Conservation (phyloP, 805 yeast species). For the Starmerella khaoyaiensis region DNA sequence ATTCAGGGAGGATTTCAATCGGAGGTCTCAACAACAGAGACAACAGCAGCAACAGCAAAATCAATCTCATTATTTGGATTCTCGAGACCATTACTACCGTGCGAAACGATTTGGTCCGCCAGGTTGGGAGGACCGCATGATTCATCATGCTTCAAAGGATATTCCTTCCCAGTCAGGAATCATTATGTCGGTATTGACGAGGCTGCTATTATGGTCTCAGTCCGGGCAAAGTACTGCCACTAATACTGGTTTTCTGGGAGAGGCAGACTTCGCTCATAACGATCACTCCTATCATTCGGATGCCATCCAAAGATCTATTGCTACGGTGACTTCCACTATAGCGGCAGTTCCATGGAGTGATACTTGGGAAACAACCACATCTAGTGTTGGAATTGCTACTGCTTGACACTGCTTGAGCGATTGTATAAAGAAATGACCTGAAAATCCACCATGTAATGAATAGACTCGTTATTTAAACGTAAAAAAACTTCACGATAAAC, state of each 20-base stretch:
- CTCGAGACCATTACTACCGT: constrained; percentile 4
- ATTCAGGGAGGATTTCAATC: constrained; percentile 23
- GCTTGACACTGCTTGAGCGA: background rate
- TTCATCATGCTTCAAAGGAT: background rate
- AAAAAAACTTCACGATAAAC: too few relatives aligned
- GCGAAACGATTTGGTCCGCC: constrained; percentile 12
- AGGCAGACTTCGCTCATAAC: background rate
- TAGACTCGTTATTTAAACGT: too few relatives aligned
- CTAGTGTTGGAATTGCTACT: constrained; percentile 1
- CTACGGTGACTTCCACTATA: constrained; percentile 7
- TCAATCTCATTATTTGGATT: too few relatives aligned
- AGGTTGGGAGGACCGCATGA: constrained; percentile 17
- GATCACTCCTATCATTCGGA: constrained; percentile 10
- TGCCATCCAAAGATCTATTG: constrained; percentile 7
- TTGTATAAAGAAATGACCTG: background rate
- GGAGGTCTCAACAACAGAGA: background rate
- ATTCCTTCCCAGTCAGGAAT: constrained; percentile 1
- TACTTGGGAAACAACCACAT: constrained; percentile 6
- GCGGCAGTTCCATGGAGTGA: constrained; percentile 7
- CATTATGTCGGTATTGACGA: constrained; percentile 4
- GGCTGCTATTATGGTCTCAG: constrained; percentile 5
- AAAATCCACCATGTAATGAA: background rate
- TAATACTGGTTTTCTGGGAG: too few relatives aligned
- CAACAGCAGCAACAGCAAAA: background rate
- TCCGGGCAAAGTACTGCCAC: too few relatives aligned